Evolutionary conservation across 306 rosid species (phyloP).

Genomic region (Dalbergia cochinchinensis): DNA sequence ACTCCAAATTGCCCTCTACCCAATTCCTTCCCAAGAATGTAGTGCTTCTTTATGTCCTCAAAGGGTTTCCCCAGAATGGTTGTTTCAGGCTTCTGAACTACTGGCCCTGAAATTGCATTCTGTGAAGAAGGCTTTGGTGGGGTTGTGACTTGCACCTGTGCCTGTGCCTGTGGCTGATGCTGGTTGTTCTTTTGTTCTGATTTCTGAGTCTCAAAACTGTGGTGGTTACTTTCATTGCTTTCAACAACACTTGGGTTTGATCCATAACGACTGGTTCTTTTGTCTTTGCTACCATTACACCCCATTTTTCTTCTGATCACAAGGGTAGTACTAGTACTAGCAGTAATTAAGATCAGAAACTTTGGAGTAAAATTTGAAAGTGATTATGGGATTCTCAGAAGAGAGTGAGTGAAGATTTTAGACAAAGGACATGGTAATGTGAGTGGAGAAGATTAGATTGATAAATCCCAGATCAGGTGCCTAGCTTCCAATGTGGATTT

Average conservation of each 20-base stretch:
- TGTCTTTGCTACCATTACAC: background rate
- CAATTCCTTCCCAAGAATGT: constrained; percentile 79
- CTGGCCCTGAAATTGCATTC: constrained; percentile 24
- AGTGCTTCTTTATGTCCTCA: constrained; percentile 68
- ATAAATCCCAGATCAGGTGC: no score
- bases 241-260: background rate
- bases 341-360: no score
- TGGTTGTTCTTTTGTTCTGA: background rate
- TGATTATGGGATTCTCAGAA: no score
- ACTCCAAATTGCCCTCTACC: constrained; percentile 95
- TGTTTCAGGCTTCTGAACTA: constrained; percentile 49
- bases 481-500: no score
- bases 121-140: constrained; percentile 45
- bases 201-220: background rate
- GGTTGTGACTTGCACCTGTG: background rate
- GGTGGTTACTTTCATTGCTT: background rate
- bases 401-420: no score
- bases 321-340: background rate
- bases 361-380: background rate
- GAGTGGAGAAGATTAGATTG: background rate
- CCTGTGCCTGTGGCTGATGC: constrained; percentile 40
- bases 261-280: background rate
- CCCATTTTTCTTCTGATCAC: background rate
- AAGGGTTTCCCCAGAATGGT: constrained; percentile 74
- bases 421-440: background rate